Percentiles rank a stretch among this genome's conserved stretches.
These are phyloP conservation scores for Penicillium canescens DNA, from an alignment of 495 filamentous ascomycete species.

Conservation along the genomic window DNA sequence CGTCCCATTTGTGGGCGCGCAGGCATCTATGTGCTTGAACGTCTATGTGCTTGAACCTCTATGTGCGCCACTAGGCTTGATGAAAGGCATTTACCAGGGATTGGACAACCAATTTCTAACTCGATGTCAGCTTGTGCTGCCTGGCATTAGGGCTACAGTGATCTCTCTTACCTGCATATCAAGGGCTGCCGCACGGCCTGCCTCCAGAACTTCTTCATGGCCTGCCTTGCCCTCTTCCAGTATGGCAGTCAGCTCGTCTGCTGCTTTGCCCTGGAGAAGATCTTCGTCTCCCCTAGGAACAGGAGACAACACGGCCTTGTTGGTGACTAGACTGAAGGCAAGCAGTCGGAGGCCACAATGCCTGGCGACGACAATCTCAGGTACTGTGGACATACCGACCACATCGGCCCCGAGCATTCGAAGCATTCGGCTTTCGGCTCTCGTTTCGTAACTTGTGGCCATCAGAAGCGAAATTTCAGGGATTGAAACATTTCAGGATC, in stretches of 20 bases:
- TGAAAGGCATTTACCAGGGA: constrained; percentile 34
- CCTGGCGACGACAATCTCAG: constrained; percentile 73
- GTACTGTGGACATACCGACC: constrained; percentile 79
- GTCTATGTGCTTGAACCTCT: no score
- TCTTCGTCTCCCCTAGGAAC: constrained; percentile 62
- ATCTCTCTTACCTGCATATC: constrained; percentile 63
- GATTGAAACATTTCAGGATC: not conserved
- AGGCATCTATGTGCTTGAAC: no score
- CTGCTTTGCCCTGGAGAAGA: constrained; percentile 38
- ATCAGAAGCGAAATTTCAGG: constrained; percentile 4
- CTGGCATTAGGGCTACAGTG: not conserved
- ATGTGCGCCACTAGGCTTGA: not conserved
- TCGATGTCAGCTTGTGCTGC: constrained; percentile 16
- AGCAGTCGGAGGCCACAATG: constrained; percentile 70
- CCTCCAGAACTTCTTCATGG: constrained; percentile 72
- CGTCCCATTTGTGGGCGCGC: no score
- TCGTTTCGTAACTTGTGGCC: constrained; percentile 63
- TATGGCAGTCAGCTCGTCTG: constrained; percentile 53
- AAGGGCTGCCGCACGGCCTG: constrained; percentile 59
- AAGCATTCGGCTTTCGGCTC: constrained; percentile 76
- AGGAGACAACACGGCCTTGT: constrained; percentile 65
- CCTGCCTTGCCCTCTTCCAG: constrained; percentile 66
- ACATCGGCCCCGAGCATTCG: constrained; percentile 66
- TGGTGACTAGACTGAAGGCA: constrained; percentile 77
- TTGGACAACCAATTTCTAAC: constrained; percentile 41